Conservation (phyloP, 2,329 filamentous ascomycete genomes). For the Fusarium buxicola region DNA sequence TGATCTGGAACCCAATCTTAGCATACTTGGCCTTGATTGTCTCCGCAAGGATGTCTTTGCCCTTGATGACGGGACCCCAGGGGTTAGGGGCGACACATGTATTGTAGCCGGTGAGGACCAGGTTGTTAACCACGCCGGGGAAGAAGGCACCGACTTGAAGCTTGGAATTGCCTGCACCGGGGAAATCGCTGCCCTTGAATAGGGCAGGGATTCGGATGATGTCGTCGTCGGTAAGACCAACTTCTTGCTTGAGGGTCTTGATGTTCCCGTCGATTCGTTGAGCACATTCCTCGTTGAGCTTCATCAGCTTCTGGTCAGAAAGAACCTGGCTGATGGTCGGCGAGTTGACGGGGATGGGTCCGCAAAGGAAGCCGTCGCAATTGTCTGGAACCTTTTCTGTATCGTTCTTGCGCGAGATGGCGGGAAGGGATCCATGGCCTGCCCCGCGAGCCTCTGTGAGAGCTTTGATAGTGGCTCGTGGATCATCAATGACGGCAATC, state of each 20-base stretch:
- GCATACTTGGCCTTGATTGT: background rate
- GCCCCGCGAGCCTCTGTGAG: conserved; percentile 8
- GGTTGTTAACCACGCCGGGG: background rate
- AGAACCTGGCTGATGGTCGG: background rate
- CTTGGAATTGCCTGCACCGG: accelerated
- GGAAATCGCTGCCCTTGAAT: accelerated
- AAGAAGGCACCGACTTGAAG: background rate
- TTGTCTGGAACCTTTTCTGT: background rate
- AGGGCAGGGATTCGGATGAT: conserved; percentile 6
- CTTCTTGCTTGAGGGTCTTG: background rate
- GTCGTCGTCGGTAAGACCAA: background rate
- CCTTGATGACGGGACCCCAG: background rate
- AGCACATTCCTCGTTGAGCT: background rate
- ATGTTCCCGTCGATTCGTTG: background rate
- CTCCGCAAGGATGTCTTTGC: background rate
- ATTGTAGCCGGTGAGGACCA: conserved; percentile 1
- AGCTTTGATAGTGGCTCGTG: conserved; percentile 15
- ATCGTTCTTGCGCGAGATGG: conserved; percentile 5
- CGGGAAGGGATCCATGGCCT: conserved; percentile 17
- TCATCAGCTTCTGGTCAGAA: background rate
- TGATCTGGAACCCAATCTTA: background rate
- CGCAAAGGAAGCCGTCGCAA: background rate
- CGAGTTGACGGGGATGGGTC: background rate
- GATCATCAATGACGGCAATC: conserved; percentile 33
- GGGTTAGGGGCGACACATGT: background rate